Base-by-base conservation (phyloP, 768 basidiomycete species). In the Guyanaporus albipodus region DNA sequence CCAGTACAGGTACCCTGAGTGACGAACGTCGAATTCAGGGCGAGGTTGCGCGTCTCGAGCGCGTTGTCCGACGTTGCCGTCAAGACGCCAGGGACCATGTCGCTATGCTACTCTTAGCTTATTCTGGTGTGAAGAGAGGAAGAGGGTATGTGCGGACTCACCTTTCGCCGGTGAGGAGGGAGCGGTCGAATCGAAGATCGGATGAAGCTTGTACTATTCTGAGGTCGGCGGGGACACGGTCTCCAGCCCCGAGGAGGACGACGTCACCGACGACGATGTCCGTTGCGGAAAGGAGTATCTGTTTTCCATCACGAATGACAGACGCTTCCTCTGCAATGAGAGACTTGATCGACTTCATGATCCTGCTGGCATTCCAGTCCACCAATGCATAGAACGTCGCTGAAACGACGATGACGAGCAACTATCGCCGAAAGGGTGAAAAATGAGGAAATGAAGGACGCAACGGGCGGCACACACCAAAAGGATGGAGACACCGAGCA, bases 141-240 rank as follows among this genome's bases (percentile, higher is more conserved):
- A 8, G 2, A 4, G 28, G 31, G 19, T 22, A 9, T 31, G 44
- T 12, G 31, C 5, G n/a, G n/a, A 42, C 48, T 35, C 19, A 69
- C 66, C 67, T 70, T 44, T 75, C 74, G 3, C 70, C 74, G 6
- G 78, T 80, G 26, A 80, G 68, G 8, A 78, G 65, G 2, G 76
- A 70, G 11, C 77, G 68, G 49, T 80, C 78, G 32, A 78, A 69
- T 22, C 70, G 70, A 44, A 79, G 66, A 49, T 79, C 79, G 0
- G 70, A 68, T 2, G 76, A 74, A 18, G 70, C 70, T 6, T 74
- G 56, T 34, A 80, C 71, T 27, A 83, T 66, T 22, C 80, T 71
- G 27, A 81, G 55, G 55, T 83, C 81, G 7, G 80, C 79, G 0
- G 79, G 79, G n/a, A 80, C 70, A 8, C 79, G 73, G 53, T 80